Evolutionary conservation across 495 filamentous ascomycete genomes (phyloP), one percentile per base, ranked within the genome.

Genomic region (Immersiella caudata): DNA sequence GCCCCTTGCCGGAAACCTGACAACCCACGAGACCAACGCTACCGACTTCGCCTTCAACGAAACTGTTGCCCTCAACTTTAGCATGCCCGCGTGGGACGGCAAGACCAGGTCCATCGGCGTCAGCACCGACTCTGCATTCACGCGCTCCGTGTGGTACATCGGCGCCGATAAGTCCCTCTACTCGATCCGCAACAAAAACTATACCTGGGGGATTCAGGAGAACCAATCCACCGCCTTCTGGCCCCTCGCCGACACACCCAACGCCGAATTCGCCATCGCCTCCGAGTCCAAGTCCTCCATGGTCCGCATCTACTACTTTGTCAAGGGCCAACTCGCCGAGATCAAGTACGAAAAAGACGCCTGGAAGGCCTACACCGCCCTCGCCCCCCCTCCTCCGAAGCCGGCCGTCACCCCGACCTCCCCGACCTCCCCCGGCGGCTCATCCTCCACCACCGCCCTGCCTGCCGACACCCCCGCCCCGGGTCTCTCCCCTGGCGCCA

Each of bases 111-210:
- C 57, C 16, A 29, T 80, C 36, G 75, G 75, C 22, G 46, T 79
- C 8, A 73, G 70, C 46, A 69, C 78, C 29, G 73, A 81, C 69
- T 66, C 51, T 1, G 36, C 52, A 11, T 70, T 27, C 52, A 71
- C 72, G 0, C 75, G 74, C 21, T 73, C 21, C 65, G 27, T 80
- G 20, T 81, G 73, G 67, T 81, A 79, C 60, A 75, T 81, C 35
- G 79, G 79, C 62, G 72, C 64, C 60, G 79, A 81, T 66, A 65
- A 58, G 18, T 65, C 36, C 33, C 70, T 81, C 1, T 67, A 80
- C 65, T 60, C 55, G n/a, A 60, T 73, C 4, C 56, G 56, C 61
- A 77, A 72, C 68, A 71, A 67, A 36, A 73, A 76, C 66, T 71
- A 35, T 22, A 54, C 51, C 27, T 79, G 78, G 74, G 11, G 51